phyloP scores from a whole-genome alignment of 2,329 filamentous ascomycete species.

The Alternaria metachromatica region DNA sequence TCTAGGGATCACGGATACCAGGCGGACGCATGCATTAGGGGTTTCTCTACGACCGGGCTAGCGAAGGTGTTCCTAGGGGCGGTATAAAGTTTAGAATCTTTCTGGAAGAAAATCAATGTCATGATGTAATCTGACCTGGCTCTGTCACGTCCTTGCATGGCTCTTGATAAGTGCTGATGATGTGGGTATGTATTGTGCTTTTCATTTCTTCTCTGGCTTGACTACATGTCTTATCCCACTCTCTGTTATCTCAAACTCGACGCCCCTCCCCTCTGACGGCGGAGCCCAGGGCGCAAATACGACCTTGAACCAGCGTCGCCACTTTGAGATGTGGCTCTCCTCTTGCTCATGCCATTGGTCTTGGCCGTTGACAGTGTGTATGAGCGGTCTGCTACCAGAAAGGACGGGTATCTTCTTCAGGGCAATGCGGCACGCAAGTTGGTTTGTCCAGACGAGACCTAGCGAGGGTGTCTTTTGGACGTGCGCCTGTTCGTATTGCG shows the following conservation, averaged over 20 bases:
- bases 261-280: conserved; percentile 59
- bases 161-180: not conserved
- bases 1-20: conserved; percentile 16
- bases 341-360: conserved; percentile 52
- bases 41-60: not conserved
- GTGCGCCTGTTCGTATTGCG: conserved; percentile 39
- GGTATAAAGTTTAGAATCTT: not conserved
- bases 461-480: conserved; percentile 81
- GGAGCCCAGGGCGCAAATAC: conserved; percentile 83
- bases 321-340: conserved; percentile 59
- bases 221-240: conserved; percentile 35
- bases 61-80: not conserved
- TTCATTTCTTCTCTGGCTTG: conserved; percentile 10
- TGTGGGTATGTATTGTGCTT: not conserved
- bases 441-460: conserved; percentile 89
- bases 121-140: not conserved
- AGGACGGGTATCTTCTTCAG: conserved; percentile 73
- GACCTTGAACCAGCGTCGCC: conserved; percentile 82
- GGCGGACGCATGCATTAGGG: not conserved
- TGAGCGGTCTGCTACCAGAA: conserved; percentile 27
- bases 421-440: conserved; percentile 82
- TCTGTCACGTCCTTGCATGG: no score
- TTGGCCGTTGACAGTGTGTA: conserved; percentile 40
- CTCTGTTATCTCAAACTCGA: conserved; percentile 73
- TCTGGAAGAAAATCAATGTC: not conserved